phyloP scores from a whole-genome alignment of 441 rosid species.

The Erysimum cheiri region DNA sequence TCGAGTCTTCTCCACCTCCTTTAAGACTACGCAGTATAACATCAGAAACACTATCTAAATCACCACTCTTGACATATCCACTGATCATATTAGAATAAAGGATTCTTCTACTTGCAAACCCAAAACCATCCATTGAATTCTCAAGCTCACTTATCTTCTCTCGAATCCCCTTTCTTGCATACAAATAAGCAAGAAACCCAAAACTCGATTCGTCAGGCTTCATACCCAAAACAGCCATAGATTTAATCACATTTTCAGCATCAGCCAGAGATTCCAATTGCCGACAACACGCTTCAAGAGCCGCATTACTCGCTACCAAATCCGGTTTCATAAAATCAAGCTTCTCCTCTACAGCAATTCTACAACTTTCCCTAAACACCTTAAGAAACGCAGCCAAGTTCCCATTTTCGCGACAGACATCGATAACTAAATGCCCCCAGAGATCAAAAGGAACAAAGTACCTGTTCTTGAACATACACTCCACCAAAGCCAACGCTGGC shows the following conservation, averaged over 20 bases:
- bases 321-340: constrained; percentile 78
- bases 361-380: constrained; percentile 70
- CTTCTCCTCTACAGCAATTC: constrained; percentile 76
- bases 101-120: constrained; percentile 52
- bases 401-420: constrained; percentile 56
- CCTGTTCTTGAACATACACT: constrained; percentile 76
- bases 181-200: constrained; percentile 78
- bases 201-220: constrained; percentile 73
- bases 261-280: constrained; percentile 62
- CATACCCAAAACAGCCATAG: constrained; percentile 70
- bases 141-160: constrained; percentile 72
- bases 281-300: constrained; percentile 70
- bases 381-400: constrained; percentile 55
- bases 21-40: constrained; percentile 54
- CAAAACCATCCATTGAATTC: constrained; percentile 57
- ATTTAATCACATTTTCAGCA: constrained; percentile 71
- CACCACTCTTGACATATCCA: constrained; percentile 67
- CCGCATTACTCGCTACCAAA: constrained; percentile 72
- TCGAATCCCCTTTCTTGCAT: constrained; percentile 65
- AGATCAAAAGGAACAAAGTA: constrained; percentile 73
- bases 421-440: constrained; percentile 73
- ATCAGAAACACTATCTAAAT: constrained; percentile 58
- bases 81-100: constrained; percentile 63
- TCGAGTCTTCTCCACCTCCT: constrained; percentile 45
- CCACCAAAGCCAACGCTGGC: constrained; percentile 83